These are phyloP conservation scores for Chrysopogon serrulatus DNA, from an alignment of 176 grass and related monocot genomes.

Conservation along the genomic window DNA sequence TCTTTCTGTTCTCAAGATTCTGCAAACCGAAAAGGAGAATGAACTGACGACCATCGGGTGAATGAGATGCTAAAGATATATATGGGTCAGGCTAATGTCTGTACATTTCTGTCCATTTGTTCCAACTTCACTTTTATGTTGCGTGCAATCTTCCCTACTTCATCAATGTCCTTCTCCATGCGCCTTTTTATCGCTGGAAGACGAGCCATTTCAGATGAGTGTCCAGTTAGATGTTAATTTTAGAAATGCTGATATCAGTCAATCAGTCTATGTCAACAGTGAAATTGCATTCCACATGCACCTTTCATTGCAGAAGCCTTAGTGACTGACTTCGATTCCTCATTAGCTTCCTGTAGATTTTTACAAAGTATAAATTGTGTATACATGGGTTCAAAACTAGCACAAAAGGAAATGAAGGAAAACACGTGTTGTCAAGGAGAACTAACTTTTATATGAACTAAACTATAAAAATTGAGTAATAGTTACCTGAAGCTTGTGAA, in stretches of 20 bases:
- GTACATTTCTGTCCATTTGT: constrained; percentile 72
- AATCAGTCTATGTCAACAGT: not conserved
- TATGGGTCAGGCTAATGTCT: not conserved
- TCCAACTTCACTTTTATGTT: constrained; percentile 54
- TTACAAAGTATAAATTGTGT: not conserved
- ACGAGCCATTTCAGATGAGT: not conserved
- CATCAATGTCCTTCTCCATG: constrained; percentile 62
- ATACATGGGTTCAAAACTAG: not conserved
- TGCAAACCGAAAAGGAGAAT: constrained; percentile 21
- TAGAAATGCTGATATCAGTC: not conserved
- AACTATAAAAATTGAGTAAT: not conserved
- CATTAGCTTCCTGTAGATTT: constrained; percentile 51
- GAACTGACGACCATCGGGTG: not conserved
- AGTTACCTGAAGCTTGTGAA: constrained; percentile 58
- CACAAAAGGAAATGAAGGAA: not conserved
- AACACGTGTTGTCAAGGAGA: not conserved
- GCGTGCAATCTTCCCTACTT: constrained; percentile 40
- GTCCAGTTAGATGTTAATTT: not conserved
- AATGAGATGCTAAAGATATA: not conserved
- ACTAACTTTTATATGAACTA: not conserved
- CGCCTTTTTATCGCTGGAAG: constrained; percentile 47
- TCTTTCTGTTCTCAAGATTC: constrained; percentile 65
- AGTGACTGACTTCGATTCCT: constrained; percentile 55
- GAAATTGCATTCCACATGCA: constrained; percentile 22
- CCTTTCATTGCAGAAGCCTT: constrained; percentile 71